A percentile compares a stretch with the other conserved stretches of the same genome.
These are phyloP conservation scores for Zangia roseola DNA, from an alignment of 768 basidiomycete species.

Conservation along the genomic window DNA sequence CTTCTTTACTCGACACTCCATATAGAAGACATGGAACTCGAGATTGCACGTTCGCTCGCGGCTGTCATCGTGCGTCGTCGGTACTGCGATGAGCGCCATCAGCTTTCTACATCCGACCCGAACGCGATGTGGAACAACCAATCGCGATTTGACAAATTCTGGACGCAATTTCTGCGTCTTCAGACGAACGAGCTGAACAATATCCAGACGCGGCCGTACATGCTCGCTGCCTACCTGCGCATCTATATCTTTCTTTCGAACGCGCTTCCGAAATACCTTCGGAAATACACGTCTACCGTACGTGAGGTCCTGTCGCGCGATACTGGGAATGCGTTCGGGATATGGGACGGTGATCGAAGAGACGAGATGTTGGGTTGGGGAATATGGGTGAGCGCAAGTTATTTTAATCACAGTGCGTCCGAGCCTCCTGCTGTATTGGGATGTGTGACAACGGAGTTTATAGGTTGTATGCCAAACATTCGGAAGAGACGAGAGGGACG, in stretches of 20 bases:
- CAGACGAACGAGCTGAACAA: slow-evolving; percentile 58
- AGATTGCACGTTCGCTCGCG: slow-evolving; percentile 56
- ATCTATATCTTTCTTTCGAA: slow-evolving; percentile 53
- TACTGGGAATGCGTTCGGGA: slow-evolving; percentile 65
- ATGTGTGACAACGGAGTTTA: background rate
- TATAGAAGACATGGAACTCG: slow-evolving; percentile 54
- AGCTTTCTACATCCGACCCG: slow-evolving; percentile 6
- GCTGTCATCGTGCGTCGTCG: slow-evolving; percentile 48
- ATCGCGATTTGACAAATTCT: slow-evolving; percentile 22
- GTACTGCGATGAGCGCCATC: slow-evolving; percentile 24
- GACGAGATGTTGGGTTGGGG: slow-evolving; percentile 67
- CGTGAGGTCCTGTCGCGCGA: slow-evolving; percentile 59
- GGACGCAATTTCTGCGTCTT: slow-evolving; percentile 52
- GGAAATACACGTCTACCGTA: slow-evolving; percentile 41
- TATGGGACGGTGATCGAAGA: slow-evolving; percentile 55
- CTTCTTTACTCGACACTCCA: slow-evolving; percentile 27
- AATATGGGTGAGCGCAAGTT: slow-evolving; percentile 58
- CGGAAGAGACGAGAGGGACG: slow-evolving; percentile 45
- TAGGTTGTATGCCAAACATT: slow-evolving; percentile 56
- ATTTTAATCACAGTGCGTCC: slow-evolving; percentile 65
- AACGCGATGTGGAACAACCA: background rate
- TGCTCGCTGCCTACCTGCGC: slow-evolving; percentile 51
- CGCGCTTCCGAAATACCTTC: slow-evolving; percentile 29
- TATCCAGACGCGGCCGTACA: slow-evolving; percentile 45
- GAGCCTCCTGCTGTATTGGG: background rate